phyloP scores from a whole-genome alignment of 1,284 basidiomycete species.

The Hemileia vastatrix region DNA sequence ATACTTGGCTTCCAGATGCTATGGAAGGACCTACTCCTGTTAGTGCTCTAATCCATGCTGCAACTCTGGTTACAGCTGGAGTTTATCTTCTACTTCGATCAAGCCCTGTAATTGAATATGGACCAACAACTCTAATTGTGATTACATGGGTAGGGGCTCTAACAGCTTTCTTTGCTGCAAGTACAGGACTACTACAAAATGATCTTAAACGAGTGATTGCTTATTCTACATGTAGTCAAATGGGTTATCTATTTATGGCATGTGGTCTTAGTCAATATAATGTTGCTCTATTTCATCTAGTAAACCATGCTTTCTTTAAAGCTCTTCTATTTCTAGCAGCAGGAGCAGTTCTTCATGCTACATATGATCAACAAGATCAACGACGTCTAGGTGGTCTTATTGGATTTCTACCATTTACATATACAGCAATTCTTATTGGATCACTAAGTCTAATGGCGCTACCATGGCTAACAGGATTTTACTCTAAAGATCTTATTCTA shows the following conservation, averaged over 20 bases:
- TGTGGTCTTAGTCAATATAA: constrained; percentile 40
- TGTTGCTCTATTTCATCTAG: constrained; percentile 41
- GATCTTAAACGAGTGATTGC: constrained; percentile 44
- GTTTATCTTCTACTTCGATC: constrained; percentile 43
- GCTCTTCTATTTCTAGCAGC: constrained; percentile 42
- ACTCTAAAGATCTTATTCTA: constrained; percentile 41
- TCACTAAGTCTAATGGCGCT: constrained; percentile 43
- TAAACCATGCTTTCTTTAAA: constrained; percentile 42
- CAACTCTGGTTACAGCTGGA: constrained; percentile 44
- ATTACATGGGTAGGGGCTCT: constrained; percentile 42
- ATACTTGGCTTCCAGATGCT: constrained; percentile 40
- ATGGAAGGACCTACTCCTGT: constrained; percentile 42
- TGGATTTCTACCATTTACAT: constrained; percentile 43
- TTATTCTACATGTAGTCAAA: constrained; percentile 41
- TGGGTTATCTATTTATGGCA: constrained; percentile 44
- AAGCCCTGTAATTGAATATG: constrained; percentile 42
- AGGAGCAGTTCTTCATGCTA: constrained; percentile 43
- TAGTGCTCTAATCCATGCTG: constrained; percentile 43
- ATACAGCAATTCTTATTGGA: constrained; percentile 43
- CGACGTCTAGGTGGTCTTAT: constrained; percentile 43
- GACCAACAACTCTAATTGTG: constrained; percentile 38
- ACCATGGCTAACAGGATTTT: constrained; percentile 41
- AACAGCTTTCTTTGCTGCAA: constrained; percentile 44
- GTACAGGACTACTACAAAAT: constrained; percentile 44
- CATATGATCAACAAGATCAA: constrained; percentile 45